Percentiles rank a stretch among this genome's conserved stretches.
Evolutionary conservation across 2,329 filamentous ascomycete genomes (phyloP).

Genomic region (Colletotrichum orbiculare): DNA sequence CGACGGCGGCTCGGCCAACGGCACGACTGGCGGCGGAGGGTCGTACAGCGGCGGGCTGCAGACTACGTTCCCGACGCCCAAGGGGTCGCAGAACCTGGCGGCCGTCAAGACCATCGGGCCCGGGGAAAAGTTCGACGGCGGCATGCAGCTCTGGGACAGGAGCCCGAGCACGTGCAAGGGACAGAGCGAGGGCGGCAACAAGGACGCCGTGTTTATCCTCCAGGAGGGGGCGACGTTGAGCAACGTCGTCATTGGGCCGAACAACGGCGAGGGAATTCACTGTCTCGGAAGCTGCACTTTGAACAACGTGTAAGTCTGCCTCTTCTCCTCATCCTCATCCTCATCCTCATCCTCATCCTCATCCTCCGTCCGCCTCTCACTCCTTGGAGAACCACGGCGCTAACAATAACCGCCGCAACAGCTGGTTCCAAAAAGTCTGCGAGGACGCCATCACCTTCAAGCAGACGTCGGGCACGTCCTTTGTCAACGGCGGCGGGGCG

Average conservation of each 20-base stretch:
- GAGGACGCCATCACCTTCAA: conserved; percentile 49
- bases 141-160: conserved; percentile 47
- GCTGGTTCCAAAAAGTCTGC: conserved; percentile 53
- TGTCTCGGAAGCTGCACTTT: conserved; percentile 56
- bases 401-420: conserved; percentile 36
- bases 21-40: conserved; percentile 1
- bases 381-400: no score
- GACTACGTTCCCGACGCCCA: conserved; percentile 26
- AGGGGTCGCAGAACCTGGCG: conserved; percentile 25
- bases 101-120: conserved; percentile 32
- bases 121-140: conserved; percentile 34
- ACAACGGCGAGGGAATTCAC: conserved; percentile 58
- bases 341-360: no score
- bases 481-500: conserved; percentile 45
- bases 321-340: conserved; percentile 51
- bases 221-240: conserved; percentile 53
- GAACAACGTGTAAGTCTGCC: conserved; percentile 43
- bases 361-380: no score
- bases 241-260: conserved; percentile 57
- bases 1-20: conserved; percentile 7
- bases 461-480: conserved; percentile 49
- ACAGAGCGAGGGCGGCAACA: conserved; percentile 53
- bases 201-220: conserved; percentile 55
- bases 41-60: conserved; percentile 7
- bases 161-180: conserved; percentile 52